Conservation (phyloP, 345 rosid species). For the Alliaria petiolata region DNA sequence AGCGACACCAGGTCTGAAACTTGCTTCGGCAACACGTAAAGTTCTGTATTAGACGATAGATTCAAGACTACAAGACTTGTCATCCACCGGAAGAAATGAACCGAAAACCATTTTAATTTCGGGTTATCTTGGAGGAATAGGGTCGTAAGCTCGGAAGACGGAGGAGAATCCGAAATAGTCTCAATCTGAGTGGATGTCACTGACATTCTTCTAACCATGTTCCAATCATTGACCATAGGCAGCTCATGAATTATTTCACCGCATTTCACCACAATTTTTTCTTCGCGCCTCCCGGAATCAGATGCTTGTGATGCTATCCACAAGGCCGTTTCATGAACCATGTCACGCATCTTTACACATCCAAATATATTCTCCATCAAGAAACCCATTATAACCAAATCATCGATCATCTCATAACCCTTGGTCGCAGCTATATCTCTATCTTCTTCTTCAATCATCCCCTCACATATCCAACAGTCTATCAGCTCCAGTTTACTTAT, state of each 20-base stretch:
- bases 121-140: neutral
- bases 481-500: slow-evolving; percentile 25
- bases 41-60: neutral
- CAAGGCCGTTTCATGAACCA: slow-evolving; percentile 39
- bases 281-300: neutral
- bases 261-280: neutral
- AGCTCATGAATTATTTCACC: neutral
- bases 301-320: slow-evolving; percentile 23
- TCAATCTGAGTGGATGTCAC: neutral
- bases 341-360: slow-evolving; percentile 34
- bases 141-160: neutral
- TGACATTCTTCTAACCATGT: neutral
- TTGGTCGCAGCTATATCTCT: slow-evolving; percentile 14
- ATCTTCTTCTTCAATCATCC: neutral
- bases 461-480: slow-evolving; percentile 34
- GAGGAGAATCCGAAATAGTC: neutral
- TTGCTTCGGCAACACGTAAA: neutral
- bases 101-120: neutral
- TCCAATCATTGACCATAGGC: neutral
- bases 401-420: slow-evolving; percentile 16
- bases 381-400: slow-evolving; percentile 31
- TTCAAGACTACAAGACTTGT: neutral
- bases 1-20: neutral
- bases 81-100: slow-evolving; percentile 6
- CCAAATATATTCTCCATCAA: slow-evolving; percentile 16